Evolutionary conservation across 345 rosid genomes (phyloP).

Genomic region (Linum usitatissimum): DNA sequence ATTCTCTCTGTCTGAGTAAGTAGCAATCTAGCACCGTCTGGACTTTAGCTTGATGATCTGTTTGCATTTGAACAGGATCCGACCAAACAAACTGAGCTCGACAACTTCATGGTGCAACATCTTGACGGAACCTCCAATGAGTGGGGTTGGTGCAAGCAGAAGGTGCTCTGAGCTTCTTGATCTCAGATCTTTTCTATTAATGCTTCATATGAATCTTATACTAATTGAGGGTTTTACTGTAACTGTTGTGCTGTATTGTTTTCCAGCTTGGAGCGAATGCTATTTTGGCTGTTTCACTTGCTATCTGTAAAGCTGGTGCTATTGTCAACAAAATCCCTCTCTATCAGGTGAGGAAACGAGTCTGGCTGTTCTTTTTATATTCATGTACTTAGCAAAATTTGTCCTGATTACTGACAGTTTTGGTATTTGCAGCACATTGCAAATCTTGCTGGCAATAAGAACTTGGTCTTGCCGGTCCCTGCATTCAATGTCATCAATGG

Average conservation of each 20-base stretch:
- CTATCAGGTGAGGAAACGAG: conserved; percentile 21
- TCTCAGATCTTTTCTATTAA: too few species aligned
- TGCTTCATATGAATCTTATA: too few species aligned
- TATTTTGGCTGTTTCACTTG: conserved; percentile 78
- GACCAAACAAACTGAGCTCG: not conserved
- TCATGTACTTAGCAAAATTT: too few species aligned
- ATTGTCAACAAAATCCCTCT: conserved; percentile 83
- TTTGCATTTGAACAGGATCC: not conserved
- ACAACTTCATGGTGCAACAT: not conserved
- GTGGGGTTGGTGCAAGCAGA: conserved; percentile 1
- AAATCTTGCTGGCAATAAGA: conserved; percentile 73
- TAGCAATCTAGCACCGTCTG: too few species aligned
- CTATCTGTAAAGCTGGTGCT: conserved; percentile 91
- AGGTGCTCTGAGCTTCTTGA: not conserved
- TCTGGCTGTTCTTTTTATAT: too few species aligned
- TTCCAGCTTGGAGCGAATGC: conserved; percentile 76
- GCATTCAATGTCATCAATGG: conserved; percentile 96
- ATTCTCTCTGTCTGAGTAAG: too few species aligned
- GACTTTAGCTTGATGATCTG: not conserved
- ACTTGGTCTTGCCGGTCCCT: conserved; percentile 96
- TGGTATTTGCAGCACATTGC: conserved; percentile 46
- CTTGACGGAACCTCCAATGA: not conserved
- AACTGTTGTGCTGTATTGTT: too few species aligned
- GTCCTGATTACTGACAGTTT: too few species aligned
- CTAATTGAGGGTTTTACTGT: too few species aligned